Percentiles rank a stretch among this genome's conserved stretches.
Conservation (phyloP, 345 rosid genomes). For the Eucalyptus rudis region DNA sequence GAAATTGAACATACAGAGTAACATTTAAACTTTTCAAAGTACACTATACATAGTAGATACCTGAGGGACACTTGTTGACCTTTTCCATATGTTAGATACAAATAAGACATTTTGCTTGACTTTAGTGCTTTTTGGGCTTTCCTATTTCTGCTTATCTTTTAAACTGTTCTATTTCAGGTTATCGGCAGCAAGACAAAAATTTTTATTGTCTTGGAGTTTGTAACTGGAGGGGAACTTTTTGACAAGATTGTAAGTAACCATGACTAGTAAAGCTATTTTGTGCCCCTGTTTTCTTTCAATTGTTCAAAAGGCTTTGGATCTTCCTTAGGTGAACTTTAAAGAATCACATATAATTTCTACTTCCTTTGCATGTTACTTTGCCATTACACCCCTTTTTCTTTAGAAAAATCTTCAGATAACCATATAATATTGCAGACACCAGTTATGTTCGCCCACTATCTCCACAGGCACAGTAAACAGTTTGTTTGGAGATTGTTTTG, state of each 20-base stretch:
- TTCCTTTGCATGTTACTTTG: not conserved
- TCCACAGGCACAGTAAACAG: not conserved
- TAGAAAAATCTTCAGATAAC: not conserved
- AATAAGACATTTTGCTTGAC: not conserved
- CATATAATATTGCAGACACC: not conserved
- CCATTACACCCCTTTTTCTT: not conserved
- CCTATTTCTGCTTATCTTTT: not conserved
- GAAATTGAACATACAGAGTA: not conserved
- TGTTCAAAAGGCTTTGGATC: not conserved
- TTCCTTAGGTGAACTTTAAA: not conserved
- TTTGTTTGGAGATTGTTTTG: not conserved
- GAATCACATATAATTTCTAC: not conserved
- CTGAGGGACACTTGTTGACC: not conserved
- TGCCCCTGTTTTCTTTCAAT: not conserved
- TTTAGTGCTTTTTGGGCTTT: not conserved
- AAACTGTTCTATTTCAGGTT: constrained; percentile 18
- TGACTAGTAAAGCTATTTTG: not conserved
- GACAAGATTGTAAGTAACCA: constrained; percentile 58
- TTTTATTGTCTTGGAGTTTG: constrained; percentile 62
- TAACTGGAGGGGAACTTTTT: constrained; percentile 74
- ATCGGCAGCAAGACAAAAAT: constrained; percentile 71
- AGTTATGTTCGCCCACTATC: not conserved
- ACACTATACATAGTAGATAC: not conserved
- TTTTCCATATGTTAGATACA: not conserved
- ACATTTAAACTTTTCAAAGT: not conserved